Percentiles rank a stretch among this genome's conserved stretches.
phyloP scores from a whole-genome alignment of 1,139 yeast species.

The Geotrichum reessii region DNA sequence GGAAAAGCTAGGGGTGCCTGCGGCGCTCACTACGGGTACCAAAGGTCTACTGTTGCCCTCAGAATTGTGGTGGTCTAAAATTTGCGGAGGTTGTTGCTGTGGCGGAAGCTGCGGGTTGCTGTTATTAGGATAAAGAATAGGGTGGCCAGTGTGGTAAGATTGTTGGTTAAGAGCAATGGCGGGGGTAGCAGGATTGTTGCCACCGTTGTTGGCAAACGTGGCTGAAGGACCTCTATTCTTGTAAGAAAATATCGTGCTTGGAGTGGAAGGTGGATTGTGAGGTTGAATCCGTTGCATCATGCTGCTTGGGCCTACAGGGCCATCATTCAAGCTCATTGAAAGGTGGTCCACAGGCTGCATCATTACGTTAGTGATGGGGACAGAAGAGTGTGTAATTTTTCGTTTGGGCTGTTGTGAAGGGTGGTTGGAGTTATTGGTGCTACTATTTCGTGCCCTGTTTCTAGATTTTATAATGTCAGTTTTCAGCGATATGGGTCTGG shows the following conservation, averaged over 20 bases:
- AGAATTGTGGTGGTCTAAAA: not conserved
- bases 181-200: not conserved
- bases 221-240: not conserved
- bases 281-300: conserved; percentile 11
- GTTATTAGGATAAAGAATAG: not conserved
- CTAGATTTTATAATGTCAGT: conserved; percentile 89
- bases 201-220: conserved; percentile 3
- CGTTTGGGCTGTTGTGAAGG: conserved; percentile 8
- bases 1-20: conserved; percentile 8
- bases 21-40: not conserved
- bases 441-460: conserved; percentile 49
- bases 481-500: conserved; percentile 83
- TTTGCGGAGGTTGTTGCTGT: not conserved
- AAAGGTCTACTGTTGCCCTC: conserved; percentile 1
- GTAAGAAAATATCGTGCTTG: conserved; percentile 15
- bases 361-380: conserved; percentile 22
- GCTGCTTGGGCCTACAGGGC: conserved; percentile 19
- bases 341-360: not conserved
- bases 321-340: conserved; percentile 12
- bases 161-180: not conserved
- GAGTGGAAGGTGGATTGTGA: conserved; percentile 12
- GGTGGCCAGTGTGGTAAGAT: not conserved
- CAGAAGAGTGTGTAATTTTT: conserved; percentile 20
- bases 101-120: conserved; percentile 1
- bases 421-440: not conserved